Evolutionary conservation across 805 yeast genomes (phyloP).

Genomic region (Kluyveromyces aestuarii): DNA sequence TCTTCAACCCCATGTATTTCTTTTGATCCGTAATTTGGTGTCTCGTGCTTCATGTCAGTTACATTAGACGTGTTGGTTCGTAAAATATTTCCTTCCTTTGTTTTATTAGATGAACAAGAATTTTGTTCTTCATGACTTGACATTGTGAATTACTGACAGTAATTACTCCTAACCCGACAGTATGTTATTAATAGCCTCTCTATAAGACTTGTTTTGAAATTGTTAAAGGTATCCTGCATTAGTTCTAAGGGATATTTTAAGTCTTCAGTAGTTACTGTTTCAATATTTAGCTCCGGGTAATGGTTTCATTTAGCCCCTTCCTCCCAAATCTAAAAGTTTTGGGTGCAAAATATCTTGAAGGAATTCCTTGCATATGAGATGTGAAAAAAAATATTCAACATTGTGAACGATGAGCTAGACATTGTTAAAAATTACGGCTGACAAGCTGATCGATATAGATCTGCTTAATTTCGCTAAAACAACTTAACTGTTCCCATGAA

Average conservation of each 20-base stretch:
- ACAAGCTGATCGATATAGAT: too few relatives aligned
- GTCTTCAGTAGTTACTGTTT: not conserved
- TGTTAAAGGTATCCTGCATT: too few relatives aligned
- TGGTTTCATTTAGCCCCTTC: not conserved
- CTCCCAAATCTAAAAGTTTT: not conserved
- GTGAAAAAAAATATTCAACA: too few relatives aligned
- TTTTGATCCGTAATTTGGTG: not conserved
- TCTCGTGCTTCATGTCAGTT: not conserved
- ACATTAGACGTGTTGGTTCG: not conserved
- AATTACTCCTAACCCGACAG: not conserved
- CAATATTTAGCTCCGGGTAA: not conserved
- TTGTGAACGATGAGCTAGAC: too few relatives aligned
- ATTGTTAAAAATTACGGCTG: too few relatives aligned
- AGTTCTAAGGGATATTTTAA: not conserved
- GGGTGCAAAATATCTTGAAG: not conserved
- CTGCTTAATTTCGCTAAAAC: too few relatives aligned
- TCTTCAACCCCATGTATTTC: not conserved
- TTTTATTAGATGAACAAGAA: not conserved
- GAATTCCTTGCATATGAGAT: too few relatives aligned
- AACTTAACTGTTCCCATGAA: not conserved
- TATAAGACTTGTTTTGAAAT: too few relatives aligned
- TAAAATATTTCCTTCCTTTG: not conserved
- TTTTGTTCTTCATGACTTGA: not conserved
- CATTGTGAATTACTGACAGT: not conserved
- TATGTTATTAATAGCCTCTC: too few relatives aligned